phyloP scores from a whole-genome alignment of 495 filamentous ascomycete genomes.

The Jackrogersella minutella region DNA sequence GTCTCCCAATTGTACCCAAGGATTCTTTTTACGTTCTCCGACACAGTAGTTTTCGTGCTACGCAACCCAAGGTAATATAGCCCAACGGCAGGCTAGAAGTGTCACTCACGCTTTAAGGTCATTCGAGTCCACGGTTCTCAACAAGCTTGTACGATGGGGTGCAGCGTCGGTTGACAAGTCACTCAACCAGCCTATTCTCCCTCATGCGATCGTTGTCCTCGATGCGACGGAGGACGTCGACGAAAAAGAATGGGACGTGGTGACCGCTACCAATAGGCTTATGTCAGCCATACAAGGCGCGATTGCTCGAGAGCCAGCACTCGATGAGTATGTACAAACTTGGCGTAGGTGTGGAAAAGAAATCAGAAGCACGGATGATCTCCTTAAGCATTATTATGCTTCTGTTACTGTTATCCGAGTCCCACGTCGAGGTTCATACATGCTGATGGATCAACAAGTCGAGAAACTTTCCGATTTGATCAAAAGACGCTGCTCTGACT shows the following conservation, averaged over 20 bases:
- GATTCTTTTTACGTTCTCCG: background rate
- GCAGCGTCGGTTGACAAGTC: slow-evolving; percentile 1
- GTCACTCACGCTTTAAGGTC: background rate
- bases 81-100: background rate
- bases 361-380: background rate
- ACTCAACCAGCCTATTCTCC: background rate
- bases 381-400: background rate
- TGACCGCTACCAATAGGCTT: background rate
- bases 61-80: background rate
- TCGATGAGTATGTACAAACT: background rate
- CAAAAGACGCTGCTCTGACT: background rate
- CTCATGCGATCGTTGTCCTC: background rate
- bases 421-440: slow-evolving; percentile 1
- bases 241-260: background rate
- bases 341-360: background rate
- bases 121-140: background rate
- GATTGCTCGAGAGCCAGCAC: background rate
- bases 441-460: slow-evolving; percentile 9
- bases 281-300: slow-evolving; percentile 2
- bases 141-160: background rate
- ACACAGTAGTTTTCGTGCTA: background rate
- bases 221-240: background rate
- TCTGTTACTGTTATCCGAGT: background rate
- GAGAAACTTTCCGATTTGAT: background rate
- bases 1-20: background rate